Base-by-base conservation (phyloP, 129 eudicot species). In the Helianthus tuberosus region DNA sequence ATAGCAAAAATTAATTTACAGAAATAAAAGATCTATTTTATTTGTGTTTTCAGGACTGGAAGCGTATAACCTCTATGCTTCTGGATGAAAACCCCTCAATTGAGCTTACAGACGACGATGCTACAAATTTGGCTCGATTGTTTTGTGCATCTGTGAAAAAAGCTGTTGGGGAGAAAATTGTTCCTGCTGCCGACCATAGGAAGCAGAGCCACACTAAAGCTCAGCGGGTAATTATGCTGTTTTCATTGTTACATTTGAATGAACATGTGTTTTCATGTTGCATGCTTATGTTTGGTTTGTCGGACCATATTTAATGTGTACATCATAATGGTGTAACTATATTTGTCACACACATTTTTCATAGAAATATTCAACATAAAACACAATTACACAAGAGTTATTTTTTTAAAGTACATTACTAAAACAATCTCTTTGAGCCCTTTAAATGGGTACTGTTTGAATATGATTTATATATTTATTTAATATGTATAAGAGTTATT, bases 161-260 rank as follows among this genome's bases (percentile, higher is more conserved):
- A 81, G 97, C 99, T 60, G 94, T 95, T 35, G 99, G 99, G 48
- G 99, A 95, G 64, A 87, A 82, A 84, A 95, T 95, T 55, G 96
- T 91, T 76, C 97, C 99, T 85, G 94, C 89, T 73, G 77, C 86
- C 58, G 97, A 95, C 38, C 84, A 84, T 48, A 80, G 96, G 68
- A 95, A 89, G 71, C 97, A 74, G 65, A 79, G 69, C 43, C 76
- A 72, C 73, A 85, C 88, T 36, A 95, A 95, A 80, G 96, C 96
- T 68, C 99, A 95, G 74, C 84, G 83, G 89, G 99, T 87, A 63
- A 80, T 57, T 50, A 50, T 43, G 15, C 43, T 79, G 46, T 58
- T 46, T 59, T 73, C 16, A 14, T 17, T 47, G 5, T 51, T 32
- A 11, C 59, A 41, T 69, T n/a, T 69, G 66, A 62, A 76, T 27